Percentiles rank a stretch among this genome's conserved stretches.
phyloP scores from a whole-genome alignment of 495 filamentous ascomycete genomes.

The Talaromyces stipitatus region DNA sequence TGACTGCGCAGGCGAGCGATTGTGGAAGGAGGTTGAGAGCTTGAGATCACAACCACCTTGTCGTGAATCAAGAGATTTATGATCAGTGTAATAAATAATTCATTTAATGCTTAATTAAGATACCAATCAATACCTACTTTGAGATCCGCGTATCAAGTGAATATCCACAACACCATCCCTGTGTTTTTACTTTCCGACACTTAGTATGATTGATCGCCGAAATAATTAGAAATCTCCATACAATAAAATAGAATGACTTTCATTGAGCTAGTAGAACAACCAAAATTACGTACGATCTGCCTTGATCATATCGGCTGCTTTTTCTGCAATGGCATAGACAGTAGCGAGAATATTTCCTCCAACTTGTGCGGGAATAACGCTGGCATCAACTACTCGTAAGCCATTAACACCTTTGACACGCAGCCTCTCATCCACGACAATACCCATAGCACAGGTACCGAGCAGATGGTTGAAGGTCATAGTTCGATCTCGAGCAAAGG shows the following conservation, averaged over 20 bases:
- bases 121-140: background rate
- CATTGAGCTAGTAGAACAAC: no score
- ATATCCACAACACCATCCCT: no score
- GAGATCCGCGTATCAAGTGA: no score
- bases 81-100: no score
- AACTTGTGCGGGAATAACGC: slow-evolving; percentile 44
- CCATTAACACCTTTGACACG: slow-evolving; percentile 40
- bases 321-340: slow-evolving; percentile 47
- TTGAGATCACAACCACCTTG: background rate
- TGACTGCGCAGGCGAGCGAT: slow-evolving; percentile 17
- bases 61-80: no score
- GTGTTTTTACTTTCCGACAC: no score
- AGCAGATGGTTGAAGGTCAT: slow-evolving; percentile 17
- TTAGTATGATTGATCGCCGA: no score
- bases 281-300: slow-evolving; percentile 17
- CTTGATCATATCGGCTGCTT: slow-evolving; percentile 39
- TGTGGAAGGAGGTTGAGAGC: slow-evolving; percentile 23
- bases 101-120: no score
- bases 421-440: slow-evolving; percentile 41
- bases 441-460: slow-evolving; percentile 50
- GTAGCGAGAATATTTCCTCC: slow-evolving; percentile 46
- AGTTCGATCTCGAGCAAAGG: slow-evolving; percentile 8
- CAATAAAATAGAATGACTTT: no score
- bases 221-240: no score
- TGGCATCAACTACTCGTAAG: slow-evolving; percentile 48